Percentiles rank a stretch among this genome's conserved stretches.
phyloP scores from a whole-genome alignment of 176 grass and related monocot species.

The Cymbopogon citratus region DNA sequence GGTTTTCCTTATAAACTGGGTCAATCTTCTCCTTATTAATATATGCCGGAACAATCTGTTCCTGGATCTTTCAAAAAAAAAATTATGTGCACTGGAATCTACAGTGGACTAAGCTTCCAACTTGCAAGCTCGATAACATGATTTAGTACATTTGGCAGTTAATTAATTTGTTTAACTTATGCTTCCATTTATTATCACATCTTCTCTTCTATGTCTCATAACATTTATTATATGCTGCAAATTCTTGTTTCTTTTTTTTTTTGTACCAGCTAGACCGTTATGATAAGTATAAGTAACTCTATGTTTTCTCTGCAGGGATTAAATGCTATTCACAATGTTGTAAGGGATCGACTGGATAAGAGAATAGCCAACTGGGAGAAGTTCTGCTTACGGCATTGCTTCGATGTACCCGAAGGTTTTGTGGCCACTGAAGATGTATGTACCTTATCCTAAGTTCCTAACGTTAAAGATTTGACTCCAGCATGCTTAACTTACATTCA shows the following conservation, averaged over 20 bases:
- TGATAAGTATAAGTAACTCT: background rate
- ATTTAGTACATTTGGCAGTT: background rate
- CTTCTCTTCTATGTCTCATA: background rate
- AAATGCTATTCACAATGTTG: slow-evolving; percentile 9
- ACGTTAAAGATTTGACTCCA: slow-evolving; percentile 5
- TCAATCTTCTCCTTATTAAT: too few species aligned
- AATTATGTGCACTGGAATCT: background rate
- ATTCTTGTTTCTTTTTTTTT: background rate
- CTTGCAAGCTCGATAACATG: background rate
- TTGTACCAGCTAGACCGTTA: background rate
- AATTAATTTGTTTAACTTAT: background rate
- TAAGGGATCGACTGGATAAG: slow-evolving; percentile 30
- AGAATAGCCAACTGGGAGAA: slow-evolving; percentile 41
- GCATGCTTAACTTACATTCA: slow-evolving; percentile 6
- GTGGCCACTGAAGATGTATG: slow-evolving; percentile 25
- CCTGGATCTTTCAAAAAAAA: too few species aligned
- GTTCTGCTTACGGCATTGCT: slow-evolving; percentile 31
- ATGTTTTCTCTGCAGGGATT: slow-evolving; percentile 39
- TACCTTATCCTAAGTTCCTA: background rate
- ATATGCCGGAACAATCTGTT: too few species aligned
- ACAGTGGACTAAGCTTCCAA: background rate
- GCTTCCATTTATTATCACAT: background rate
- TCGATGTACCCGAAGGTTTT: slow-evolving; percentile 46
- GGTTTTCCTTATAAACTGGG: too few species aligned
- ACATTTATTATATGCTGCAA: background rate